Evolutionary conservation across 768 basidiomycete species (phyloP).

Genomic region (Neoboletus subvelutipes): DNA sequence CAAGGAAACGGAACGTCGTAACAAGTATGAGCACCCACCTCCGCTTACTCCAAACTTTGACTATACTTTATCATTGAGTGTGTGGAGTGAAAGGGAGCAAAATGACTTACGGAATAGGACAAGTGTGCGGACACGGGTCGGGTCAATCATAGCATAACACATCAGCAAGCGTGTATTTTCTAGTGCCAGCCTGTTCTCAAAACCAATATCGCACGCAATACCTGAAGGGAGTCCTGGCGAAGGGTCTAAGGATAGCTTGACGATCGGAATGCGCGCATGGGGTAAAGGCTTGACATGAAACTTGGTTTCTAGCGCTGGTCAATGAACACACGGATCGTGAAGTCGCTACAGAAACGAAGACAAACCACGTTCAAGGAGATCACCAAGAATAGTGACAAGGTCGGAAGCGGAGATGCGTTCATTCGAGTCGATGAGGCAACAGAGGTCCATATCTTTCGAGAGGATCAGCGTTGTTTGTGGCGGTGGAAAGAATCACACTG

Average conservation of each 20-base stretch:
- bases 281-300: conserved; percentile 96
- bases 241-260: conserved; percentile 91
- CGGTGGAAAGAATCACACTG: conserved; percentile 18
- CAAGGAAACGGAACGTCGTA: not conserved
- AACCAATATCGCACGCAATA: conserved; percentile 98
- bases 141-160: conserved; percentile 98
- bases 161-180: conserved; percentile 95
- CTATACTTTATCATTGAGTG: conserved; percentile 41
- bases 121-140: conserved; percentile 87
- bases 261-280: conserved; percentile 96
- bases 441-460: conserved; percentile 91
- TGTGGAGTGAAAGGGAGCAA: conserved; percentile 7
- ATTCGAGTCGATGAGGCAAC: conserved; percentile 90
- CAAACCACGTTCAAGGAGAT: conserved; percentile 89
- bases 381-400: conserved; percentile 91
- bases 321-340: conserved; percentile 13
- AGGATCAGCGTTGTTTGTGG: conserved; percentile 11
- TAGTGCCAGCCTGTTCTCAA: conserved; percentile 94
- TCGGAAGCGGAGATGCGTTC: conserved; percentile 79
- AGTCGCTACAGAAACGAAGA: conserved; percentile 17
- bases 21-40: conserved; percentile 45
- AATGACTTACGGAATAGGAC: conserved; percentile 89
- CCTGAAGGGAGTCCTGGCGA: conserved; percentile 79
- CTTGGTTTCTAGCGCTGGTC: conserved; percentile 73
- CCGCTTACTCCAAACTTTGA: conserved; percentile 99